Evolutionary conservation across 139 green algal genomes (phyloP).

Genomic region (Tetradesmus lagerheimii): DNA sequence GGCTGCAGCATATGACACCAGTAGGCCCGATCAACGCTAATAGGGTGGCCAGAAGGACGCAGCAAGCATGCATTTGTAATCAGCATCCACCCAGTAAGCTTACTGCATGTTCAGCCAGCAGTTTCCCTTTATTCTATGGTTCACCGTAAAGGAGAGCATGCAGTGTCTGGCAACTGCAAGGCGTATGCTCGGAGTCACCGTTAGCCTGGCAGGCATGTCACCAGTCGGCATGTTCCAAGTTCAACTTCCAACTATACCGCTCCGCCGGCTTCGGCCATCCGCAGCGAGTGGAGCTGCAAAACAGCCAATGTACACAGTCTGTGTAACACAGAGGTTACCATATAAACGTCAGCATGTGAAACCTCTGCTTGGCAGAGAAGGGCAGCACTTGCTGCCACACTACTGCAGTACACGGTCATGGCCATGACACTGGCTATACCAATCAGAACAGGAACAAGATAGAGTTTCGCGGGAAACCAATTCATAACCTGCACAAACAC

Average conservation of each 20-base stretch:
- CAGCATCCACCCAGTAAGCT: neutral
- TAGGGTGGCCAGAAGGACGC: neutral
- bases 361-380: no score
- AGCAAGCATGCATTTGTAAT: neutral
- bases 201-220: neutral
- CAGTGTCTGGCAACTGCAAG: no score
- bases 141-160: no score
- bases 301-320: neutral
- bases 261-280: no score
- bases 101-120: neutral
- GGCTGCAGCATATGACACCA: neutral
- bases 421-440: neutral
- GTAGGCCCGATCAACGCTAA: neutral
- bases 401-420: neutral
- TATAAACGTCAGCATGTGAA: no score
- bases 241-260: no score
- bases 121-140: no score
- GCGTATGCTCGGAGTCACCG: no score
- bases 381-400: neutral
- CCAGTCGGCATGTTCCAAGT: neutral
- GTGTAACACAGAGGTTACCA: no score
- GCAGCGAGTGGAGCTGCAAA: neutral
- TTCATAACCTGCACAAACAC: neutral
- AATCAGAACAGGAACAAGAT: neutral
- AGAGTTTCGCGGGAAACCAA: neutral